Evolutionary conservation across 2,329 filamentous ascomycete genomes (phyloP).

Genomic region (Colletotrichum eleusines): DNA sequence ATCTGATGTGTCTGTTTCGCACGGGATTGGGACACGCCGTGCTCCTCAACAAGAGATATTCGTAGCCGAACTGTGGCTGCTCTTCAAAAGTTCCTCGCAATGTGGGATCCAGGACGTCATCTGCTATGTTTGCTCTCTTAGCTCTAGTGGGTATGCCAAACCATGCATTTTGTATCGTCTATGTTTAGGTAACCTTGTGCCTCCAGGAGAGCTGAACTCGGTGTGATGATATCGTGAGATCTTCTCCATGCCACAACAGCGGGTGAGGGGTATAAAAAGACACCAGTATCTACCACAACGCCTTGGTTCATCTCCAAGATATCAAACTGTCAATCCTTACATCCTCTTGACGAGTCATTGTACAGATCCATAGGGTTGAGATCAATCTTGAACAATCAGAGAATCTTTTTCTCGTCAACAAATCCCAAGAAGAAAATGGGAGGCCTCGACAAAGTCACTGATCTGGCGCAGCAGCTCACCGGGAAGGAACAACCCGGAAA

Average conservation of each 20-base stretch:
- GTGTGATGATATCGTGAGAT: not conserved
- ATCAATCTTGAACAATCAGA: not conserved
- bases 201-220: not conserved
- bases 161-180: constrained; percentile 5
- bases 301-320: not conserved
- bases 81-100: constrained; percentile 2
- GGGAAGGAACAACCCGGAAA: constrained; percentile 35
- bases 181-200: not conserved
- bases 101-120: constrained; percentile 10
- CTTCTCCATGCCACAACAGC: too few species aligned
- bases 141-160: constrained; percentile 16
- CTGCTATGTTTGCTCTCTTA: not conserved
- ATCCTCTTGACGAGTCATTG: too few species aligned
- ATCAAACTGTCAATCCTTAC: not conserved
- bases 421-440: constrained; percentile 38
- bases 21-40: constrained; percentile 2
- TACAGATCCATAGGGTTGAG: not conserved
- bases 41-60: not conserved
- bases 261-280: not conserved
- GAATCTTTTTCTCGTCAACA: too few species aligned
- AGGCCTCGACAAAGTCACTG: constrained; percentile 45
- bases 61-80: not conserved
- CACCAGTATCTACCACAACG: not conserved
- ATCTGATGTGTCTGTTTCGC: constrained; percentile 26
- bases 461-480: constrained; percentile 44